phyloP scores from a whole-genome alignment of 140 eudicot genomes.

The Ambrosia hybrid region DNA sequence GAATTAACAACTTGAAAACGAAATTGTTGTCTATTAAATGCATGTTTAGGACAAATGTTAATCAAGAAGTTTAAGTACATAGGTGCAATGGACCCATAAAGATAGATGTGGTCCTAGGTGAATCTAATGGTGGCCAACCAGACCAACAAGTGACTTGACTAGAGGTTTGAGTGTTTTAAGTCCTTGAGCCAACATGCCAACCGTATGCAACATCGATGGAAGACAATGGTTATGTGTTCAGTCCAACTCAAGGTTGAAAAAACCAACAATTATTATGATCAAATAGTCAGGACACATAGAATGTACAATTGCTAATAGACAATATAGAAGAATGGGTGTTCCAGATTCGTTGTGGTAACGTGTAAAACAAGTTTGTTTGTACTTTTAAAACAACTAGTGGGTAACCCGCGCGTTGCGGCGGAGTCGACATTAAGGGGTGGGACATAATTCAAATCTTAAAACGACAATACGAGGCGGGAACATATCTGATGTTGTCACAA shows the following conservation, averaged over 20 bases:
- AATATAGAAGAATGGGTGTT: too few relatives aligned
- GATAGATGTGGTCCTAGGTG: constrained; percentile 19
- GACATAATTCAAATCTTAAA: too few relatives aligned
- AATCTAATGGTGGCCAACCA: constrained; percentile 16
- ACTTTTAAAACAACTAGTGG: too few relatives aligned
- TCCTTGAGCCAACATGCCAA: constrained; percentile 30
- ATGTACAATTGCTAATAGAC: too few relatives aligned
- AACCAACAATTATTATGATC: constrained; percentile 11
- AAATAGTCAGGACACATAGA: neutral
- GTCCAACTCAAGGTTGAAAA: constrained; percentile 25
- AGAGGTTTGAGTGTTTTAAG: constrained; percentile 19
- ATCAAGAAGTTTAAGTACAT: neutral
- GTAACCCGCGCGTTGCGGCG: too few relatives aligned
- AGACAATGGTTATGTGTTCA: constrained; percentile 32
- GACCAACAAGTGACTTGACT: constrained; percentile 36
- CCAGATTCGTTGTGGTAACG: too few relatives aligned
- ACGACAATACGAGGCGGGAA: too few relatives aligned
- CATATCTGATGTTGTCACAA: too few relatives aligned
- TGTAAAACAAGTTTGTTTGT: too few relatives aligned
- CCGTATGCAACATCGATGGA: constrained; percentile 38
- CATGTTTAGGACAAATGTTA: neutral
- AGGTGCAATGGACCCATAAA: constrained; percentile 3
- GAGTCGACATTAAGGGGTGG: too few relatives aligned
- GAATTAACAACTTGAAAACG: constrained; percentile 4
- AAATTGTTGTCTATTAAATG: neutral